Percentiles rank a stretch among this genome's conserved stretches.
phyloP scores from a whole-genome alignment of 1,284 basidiomycete species.

The Laetiporus sulphureus region DNA sequence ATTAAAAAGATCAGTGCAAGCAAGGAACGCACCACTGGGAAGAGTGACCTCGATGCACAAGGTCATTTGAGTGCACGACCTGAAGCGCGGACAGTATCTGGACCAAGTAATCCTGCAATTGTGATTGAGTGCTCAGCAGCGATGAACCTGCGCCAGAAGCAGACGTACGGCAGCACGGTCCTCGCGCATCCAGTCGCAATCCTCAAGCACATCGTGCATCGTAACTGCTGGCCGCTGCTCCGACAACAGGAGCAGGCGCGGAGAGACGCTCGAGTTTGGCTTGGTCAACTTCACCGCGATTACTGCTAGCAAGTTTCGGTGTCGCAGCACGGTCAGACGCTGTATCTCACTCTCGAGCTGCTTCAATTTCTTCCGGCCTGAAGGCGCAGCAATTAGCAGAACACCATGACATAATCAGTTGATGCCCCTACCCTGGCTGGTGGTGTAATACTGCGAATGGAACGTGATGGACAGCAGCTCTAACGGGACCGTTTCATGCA shows the following conservation, averaged over 20 bases:
- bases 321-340: slow-evolving; percentile 47
- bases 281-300: slow-evolving; percentile 58
- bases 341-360: slow-evolving; percentile 60
- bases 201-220: slow-evolving; percentile 60
- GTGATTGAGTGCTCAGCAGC: too few species aligned
- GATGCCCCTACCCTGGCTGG: slow-evolving; percentile 50
- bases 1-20: neutral
- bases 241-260: slow-evolving; percentile 54
- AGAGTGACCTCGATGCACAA: slow-evolving; percentile 55
- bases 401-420: neutral
- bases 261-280: slow-evolving; percentile 39
- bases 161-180: slow-evolving; percentile 56
- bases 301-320: slow-evolving; percentile 54
- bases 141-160: too few species aligned
- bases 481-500: slow-evolving; percentile 46
- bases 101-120: slow-evolving; percentile 53
- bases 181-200: slow-evolving; percentile 59
- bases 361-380: slow-evolving; percentile 58
- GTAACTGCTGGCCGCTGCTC: slow-evolving; percentile 61
- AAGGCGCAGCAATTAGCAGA: neutral
- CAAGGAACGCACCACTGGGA: neutral
- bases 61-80: slow-evolving; percentile 50
- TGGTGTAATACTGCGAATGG: slow-evolving; percentile 58
- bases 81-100: slow-evolving; percentile 66
- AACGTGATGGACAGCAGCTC: slow-evolving; percentile 64